These are phyloP conservation scores for Pterula multifida DNA, from an alignment of 1,284 basidiomycete genomes.

Conservation along the genomic window DNA sequence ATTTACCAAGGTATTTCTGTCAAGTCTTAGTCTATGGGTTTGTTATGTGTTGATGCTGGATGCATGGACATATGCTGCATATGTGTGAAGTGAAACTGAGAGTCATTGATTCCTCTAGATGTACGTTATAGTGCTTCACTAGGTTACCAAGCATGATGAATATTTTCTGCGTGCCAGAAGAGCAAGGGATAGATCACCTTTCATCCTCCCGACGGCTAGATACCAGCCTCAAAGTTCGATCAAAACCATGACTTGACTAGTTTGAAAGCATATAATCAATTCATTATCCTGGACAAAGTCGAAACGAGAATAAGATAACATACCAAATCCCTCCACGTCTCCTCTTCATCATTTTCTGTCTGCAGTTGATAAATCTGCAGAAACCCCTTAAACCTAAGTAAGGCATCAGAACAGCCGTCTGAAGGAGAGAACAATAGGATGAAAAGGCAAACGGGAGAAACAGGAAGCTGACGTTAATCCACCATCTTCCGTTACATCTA, in stretches of 20 bases:
- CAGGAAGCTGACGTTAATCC: constrained; percentile 48
- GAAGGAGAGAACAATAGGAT: constrained; percentile 2
- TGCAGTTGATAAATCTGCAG: constrained; percentile 71
- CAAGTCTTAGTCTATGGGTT: too few relatives aligned
- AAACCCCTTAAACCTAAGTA: constrained; percentile 57
- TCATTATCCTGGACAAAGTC: neutral
- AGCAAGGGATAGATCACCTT: constrained; percentile 7
- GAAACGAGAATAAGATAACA: constrained; percentile 12
- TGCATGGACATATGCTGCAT: too few relatives aligned
- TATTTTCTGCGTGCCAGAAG: neutral
- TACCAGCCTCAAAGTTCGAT: constrained; percentile 49
- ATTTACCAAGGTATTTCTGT: too few relatives aligned
- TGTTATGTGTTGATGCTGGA: too few relatives aligned
- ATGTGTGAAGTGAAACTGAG: too few relatives aligned
- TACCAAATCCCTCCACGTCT: constrained; percentile 72
- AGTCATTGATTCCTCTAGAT: too few relatives aligned
- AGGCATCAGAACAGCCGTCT: constrained; percentile 2
- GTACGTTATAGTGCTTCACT: too few relatives aligned
- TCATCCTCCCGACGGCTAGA: constrained; percentile 44
- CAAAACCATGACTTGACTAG: constrained; percentile 64
- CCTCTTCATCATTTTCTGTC: constrained; percentile 70
- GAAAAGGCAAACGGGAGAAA: neutral
- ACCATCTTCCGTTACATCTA: constrained; percentile 64
- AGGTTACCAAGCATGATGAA: neutral
- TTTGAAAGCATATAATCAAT: constrained; percentile 1